Base-by-base conservation (phyloP, 345 rosid species). In the Salix arbutifolia region DNA sequence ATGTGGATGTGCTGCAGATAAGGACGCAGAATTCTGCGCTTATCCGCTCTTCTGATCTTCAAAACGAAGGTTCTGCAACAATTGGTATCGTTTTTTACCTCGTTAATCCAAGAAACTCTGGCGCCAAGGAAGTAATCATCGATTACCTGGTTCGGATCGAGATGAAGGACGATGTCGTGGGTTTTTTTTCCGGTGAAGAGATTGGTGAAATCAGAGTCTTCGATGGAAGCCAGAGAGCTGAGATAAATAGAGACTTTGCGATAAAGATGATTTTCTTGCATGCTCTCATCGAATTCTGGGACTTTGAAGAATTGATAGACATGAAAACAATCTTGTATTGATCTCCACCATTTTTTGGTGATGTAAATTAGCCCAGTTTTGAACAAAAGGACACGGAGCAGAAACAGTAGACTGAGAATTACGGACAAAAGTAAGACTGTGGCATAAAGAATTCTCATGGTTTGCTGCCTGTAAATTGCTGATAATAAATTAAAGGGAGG, bases 1-100 rank as follows among this genome's bases (percentile, higher is more conserved):
- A 91, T 82, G 80, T 90, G 97, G 71, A 96, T 92, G 79, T 96
- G 97, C 42, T 94, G 96, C 31, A 96, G 94, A 80, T 96, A 96
- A 4, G 98, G 87, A 8, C 90, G 87, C 65, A 96, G 91, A 53
- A 96, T 85, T 23, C 98, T 85, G 17, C 97, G 84, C 78, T 91
- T 96, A 53, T 93, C 99, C 1, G 91, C 88, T 85, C 81, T 91
- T 52, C 98, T 87, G 61, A 93, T 80, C 86, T 84, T 91, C 81
- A 96, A 72, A n/a, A 91, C 85, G 76, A 93, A 85, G 25, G 74
- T 71, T 69, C 77, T 84, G 19, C 31, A 44, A 68, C 58, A 10
- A 42, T 46, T 78, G 50, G 48, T 11, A 31, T 50, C 35, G 50
- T 11, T 31, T 4, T 77, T 60, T 1, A 79, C 71, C 13, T 82